Evolutionary conservation across 2,329 filamentous ascomycete species (phyloP).

Genomic region (Pseudogymnoascus sp.): DNA sequence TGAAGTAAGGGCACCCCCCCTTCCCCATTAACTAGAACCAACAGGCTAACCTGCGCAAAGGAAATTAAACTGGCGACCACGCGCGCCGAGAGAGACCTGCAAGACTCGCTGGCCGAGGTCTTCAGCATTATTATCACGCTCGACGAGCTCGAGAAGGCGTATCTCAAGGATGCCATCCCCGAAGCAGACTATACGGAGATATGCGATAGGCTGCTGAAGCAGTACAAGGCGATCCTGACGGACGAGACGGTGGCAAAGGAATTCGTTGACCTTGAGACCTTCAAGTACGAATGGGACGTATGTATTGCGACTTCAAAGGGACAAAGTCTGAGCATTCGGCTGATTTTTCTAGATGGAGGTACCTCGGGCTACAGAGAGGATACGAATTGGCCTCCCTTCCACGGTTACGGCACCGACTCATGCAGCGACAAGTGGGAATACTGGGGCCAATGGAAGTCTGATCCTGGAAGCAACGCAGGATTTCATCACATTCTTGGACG

Average conservation of each 20-base stretch:
- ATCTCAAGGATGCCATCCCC: constrained; percentile 86
- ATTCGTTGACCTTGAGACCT: constrained; percentile 81
- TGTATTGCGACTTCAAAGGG: constrained; percentile 29
- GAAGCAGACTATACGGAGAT: constrained; percentile 94
- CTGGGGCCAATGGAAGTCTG: constrained; percentile 45
- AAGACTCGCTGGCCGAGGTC: constrained; percentile 92
- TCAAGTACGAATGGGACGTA: constrained; percentile 89
- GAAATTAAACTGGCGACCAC: constrained; percentile 89
- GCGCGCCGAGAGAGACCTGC: constrained; percentile 80
- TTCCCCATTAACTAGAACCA: constrained; percentile 14
- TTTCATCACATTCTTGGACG: constrained; percentile 97
- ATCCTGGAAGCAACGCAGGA: constrained; percentile 92
- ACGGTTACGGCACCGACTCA: constrained; percentile 53
- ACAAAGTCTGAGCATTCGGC: neutral
- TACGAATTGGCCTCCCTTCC: constrained; percentile 86
- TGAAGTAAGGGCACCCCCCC: constrained; percentile 49
- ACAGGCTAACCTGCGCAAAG: constrained; percentile 36
- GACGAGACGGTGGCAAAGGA: constrained; percentile 85
- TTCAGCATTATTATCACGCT: constrained; percentile 96
- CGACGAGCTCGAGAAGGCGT: constrained; percentile 92
- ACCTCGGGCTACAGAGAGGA: constrained; percentile 83
- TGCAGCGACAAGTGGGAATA: constrained; percentile 34
- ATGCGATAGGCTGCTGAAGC: constrained; percentile 85
- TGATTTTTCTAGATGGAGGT: constrained; percentile 66
- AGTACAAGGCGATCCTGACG: constrained; percentile 89